These are phyloP conservation scores for Fistulifera pelliculosa DNA, from an alignment of 108 stramenopile genomes.

Conservation along the genomic window DNA sequence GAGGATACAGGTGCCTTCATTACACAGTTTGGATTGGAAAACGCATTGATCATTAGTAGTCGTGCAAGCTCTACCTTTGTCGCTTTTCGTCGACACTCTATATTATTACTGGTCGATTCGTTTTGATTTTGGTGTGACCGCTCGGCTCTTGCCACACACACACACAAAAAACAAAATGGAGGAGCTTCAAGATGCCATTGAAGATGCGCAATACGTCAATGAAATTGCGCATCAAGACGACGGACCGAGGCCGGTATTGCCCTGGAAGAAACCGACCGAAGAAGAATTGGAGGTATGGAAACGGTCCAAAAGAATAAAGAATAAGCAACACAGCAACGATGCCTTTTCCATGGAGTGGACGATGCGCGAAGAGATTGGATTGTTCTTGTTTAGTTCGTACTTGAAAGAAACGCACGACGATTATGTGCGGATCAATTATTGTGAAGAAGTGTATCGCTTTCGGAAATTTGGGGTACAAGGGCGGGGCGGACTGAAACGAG, in stretches of 20 bases:
- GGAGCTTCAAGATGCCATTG: conserved; percentile 84
- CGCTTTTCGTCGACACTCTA: too few species aligned
- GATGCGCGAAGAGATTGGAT: conserved; percentile 38
- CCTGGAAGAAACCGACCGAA: conserved; percentile 66
- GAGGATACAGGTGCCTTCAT: too few species aligned
- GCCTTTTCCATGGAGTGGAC: conserved; percentile 45
- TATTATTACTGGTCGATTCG: too few species aligned
- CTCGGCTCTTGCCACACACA: too few species aligned
- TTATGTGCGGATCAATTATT: conserved; percentile 64
- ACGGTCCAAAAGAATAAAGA: too few species aligned
- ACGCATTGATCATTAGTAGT: too few species aligned
- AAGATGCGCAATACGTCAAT: conserved; percentile 83
- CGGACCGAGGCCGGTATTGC: conserved; percentile 64
- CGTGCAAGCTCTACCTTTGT: too few species aligned
- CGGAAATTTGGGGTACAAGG: conserved; percentile 26
- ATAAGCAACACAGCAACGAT: conserved; percentile 14
- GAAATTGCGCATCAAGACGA: conserved; percentile 72
- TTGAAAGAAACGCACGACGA: conserved; percentile 53
- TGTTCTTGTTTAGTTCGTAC: conserved; percentile 64
- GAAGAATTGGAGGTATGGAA: conserved; percentile 52
- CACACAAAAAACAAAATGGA: too few species aligned
- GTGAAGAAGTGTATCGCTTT: conserved; percentile 63
- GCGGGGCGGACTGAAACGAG: conserved; percentile 25
- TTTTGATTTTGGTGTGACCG: too few species aligned
- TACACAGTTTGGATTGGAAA: too few species aligned